These are phyloP conservation scores for Kluyveromyces dobzhanskii DNA, from an alignment of 805 yeast species.

Conservation along the genomic window DNA sequence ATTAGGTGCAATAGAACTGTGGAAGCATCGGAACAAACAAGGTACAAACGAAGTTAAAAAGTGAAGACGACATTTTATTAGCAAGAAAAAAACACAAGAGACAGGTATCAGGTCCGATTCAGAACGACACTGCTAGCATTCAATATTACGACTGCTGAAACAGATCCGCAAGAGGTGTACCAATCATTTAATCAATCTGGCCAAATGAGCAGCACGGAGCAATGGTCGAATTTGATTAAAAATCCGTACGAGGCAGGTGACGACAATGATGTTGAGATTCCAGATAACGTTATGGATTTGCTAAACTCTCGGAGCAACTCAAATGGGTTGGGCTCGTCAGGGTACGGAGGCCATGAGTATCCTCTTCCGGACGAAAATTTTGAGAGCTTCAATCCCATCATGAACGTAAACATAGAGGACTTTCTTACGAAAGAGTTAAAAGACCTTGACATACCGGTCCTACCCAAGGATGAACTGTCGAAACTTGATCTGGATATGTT, in stretches of 20 bases:
- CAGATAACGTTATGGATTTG: not conserved
- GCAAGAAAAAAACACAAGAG: too few relatives aligned
- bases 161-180: too few relatives aligned
- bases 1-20: too few relatives aligned
- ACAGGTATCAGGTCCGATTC: too few relatives aligned
- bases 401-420: constrained; percentile 46
- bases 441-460: constrained; percentile 54
- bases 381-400: constrained; percentile 36
- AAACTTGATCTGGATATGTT: constrained; percentile 1
- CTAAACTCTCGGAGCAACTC: not conserved
- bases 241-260: constrained; percentile 1
- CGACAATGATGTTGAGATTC: not conserved
- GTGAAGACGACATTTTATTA: too few relatives aligned
- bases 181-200: not conserved
- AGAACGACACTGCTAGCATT: too few relatives aligned
- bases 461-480: constrained; percentile 12
- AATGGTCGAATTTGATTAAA: constrained; percentile 4
- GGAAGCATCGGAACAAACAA: too few relatives aligned
- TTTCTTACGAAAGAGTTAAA: constrained; percentile 49
- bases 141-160: too few relatives aligned
- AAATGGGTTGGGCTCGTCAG: not conserved
- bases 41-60: too few relatives aligned
- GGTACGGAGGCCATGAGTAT: not conserved
- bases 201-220: constrained; percentile 3
- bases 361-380: constrained; percentile 36